A percentile compares a stretch with the other conserved stretches of the same genome.
Evolutionary conservation across 2,329 filamentous ascomycete genomes (phyloP).

Genomic region (Fusarium kyushuense): DNA sequence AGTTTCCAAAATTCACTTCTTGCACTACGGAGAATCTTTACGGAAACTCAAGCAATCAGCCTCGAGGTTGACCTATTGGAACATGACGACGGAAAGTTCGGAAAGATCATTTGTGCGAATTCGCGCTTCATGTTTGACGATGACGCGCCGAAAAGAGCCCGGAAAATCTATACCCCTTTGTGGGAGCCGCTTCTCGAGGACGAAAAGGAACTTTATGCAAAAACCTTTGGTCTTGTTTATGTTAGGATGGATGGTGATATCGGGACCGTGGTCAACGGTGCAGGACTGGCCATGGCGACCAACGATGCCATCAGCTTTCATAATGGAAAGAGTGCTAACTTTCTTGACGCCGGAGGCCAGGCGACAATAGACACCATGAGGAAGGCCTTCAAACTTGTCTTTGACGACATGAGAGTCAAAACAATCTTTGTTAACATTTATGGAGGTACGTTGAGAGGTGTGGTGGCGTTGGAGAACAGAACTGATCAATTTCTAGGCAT

Average conservation of each 20-base stretch:
- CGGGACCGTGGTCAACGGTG: slow-evolving; percentile 89
- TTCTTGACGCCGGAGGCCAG: slow-evolving; percentile 90
- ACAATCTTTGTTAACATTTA: slow-evolving; percentile 73
- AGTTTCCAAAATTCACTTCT: slow-evolving; percentile 42
- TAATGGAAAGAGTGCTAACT: slow-evolving; percentile 80
- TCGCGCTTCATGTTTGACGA: slow-evolving; percentile 63
- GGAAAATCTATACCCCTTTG: slow-evolving; percentile 51
- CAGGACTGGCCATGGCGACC: slow-evolving; percentile 91
- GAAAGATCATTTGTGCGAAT: slow-evolving; percentile 49
- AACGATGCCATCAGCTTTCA: slow-evolving; percentile 79
- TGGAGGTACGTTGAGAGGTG: slow-evolving; percentile 47
- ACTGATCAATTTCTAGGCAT: slow-evolving; percentile 53
- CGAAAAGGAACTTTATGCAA: slow-evolving; percentile 53
- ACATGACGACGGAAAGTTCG: slow-evolving; percentile 36
- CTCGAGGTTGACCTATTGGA: slow-evolving; percentile 58
- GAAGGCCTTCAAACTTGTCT: slow-evolving; percentile 78
- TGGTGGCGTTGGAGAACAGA: accelerated
- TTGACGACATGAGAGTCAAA: slow-evolving; percentile 77
- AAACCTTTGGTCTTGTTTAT: slow-evolving; percentile 80
- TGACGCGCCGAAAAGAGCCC: slow-evolving; percentile 58
- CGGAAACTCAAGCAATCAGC: slow-evolving; percentile 59
- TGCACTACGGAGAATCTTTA: slow-evolving; percentile 55
- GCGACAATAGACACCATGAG: slow-evolving; percentile 86
- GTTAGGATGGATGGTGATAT: slow-evolving; percentile 73
- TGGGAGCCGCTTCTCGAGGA: slow-evolving; percentile 53